These are phyloP conservation scores for Aspergillus olivimuriae DNA, from an alignment of 495 filamentous ascomycete species.

Conservation along the genomic window DNA sequence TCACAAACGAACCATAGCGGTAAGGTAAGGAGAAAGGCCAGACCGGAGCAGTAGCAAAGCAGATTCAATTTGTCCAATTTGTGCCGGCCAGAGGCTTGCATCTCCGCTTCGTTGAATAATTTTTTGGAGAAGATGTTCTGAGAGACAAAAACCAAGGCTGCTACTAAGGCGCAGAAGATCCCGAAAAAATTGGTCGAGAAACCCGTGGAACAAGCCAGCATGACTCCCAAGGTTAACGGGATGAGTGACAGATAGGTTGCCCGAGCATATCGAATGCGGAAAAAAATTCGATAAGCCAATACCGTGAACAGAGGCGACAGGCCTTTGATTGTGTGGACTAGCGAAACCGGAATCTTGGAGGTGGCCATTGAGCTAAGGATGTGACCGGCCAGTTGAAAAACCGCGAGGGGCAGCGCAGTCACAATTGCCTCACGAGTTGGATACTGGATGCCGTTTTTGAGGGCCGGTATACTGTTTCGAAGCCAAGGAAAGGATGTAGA, in stretches of 20 bases:
- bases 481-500: conserved; percentile 63
- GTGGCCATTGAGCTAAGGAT: conserved; percentile 91
- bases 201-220: conserved; percentile 89
- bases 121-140: conserved; percentile 99
- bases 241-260: conserved; percentile 91
- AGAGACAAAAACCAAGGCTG: conserved; percentile 90
- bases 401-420: conserved; percentile 81
- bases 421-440: conserved; percentile 78
- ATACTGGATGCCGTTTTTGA: conserved; percentile 74
- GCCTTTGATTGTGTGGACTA: conserved; percentile 99
- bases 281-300: conserved; percentile 82
- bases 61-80: conserved; percentile 97
- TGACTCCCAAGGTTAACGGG: conserved; percentile 85
- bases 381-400: conserved; percentile 91
- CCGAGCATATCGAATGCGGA: conserved; percentile 76
- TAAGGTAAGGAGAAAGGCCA: conserved; percentile 84
- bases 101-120: conserved; percentile 93
- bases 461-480: conserved; percentile 61
- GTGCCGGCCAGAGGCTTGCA: conserved; percentile 44
- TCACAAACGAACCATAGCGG: conserved; percentile 94
- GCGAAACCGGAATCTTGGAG: conserved; percentile 86
- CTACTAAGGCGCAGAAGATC: conserved; percentile 77
- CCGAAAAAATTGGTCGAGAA: conserved; percentile 83
- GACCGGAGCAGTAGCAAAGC: conserved; percentile 87
- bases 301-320: conserved; percentile 96